Percentiles rank a stretch among this genome's conserved stretches.
These are phyloP conservation scores for Toxicodendron radicans DNA, from an alignment of 345 rosid genomes.

Conservation along the genomic window DNA sequence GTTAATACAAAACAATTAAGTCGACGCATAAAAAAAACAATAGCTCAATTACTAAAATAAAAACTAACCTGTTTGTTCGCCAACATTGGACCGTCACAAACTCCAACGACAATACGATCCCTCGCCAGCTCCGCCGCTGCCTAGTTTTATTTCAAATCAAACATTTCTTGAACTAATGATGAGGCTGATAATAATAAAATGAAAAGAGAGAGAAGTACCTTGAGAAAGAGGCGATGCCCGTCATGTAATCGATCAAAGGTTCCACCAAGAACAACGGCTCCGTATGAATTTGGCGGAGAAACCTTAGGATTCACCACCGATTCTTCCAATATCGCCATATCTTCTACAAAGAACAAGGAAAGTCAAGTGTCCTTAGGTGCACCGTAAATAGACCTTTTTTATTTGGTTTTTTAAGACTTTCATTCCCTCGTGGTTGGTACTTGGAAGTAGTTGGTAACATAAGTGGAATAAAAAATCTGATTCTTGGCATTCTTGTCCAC, in stretches of 20 bases:
- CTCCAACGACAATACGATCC: conserved; percentile 71
- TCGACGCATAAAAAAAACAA: neutral
- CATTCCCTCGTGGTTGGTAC: too few relatives aligned
- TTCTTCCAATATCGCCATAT: conserved; percentile 34
- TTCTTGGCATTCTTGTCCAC: too few relatives aligned
- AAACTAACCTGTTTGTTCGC: conserved; percentile 56
- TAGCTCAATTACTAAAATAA: neutral
- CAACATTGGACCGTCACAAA: conserved; percentile 90
- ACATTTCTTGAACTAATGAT: neutral
- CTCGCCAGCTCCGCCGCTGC: conserved; percentile 67
- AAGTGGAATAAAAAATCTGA: too few relatives aligned
- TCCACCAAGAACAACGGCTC: conserved; percentile 86
- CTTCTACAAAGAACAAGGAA: neutral
- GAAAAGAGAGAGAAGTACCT: conserved; percentile 37
- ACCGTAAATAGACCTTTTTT: neutral
- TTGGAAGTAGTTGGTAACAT: too few relatives aligned
- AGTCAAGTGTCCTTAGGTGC: neutral
- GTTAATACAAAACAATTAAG: too few relatives aligned
- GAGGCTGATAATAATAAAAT: neutral
- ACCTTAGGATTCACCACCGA: conserved; percentile 18
- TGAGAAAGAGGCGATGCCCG: conserved; percentile 88
- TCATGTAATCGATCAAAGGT: conserved; percentile 91
- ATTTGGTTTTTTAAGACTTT: too few relatives aligned
- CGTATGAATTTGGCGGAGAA: conserved; percentile 51
- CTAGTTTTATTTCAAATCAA: conserved; percentile 27